phyloP scores from a whole-genome alignment of 768 basidiomycete species.

The Multifurca ochricompacta region DNA sequence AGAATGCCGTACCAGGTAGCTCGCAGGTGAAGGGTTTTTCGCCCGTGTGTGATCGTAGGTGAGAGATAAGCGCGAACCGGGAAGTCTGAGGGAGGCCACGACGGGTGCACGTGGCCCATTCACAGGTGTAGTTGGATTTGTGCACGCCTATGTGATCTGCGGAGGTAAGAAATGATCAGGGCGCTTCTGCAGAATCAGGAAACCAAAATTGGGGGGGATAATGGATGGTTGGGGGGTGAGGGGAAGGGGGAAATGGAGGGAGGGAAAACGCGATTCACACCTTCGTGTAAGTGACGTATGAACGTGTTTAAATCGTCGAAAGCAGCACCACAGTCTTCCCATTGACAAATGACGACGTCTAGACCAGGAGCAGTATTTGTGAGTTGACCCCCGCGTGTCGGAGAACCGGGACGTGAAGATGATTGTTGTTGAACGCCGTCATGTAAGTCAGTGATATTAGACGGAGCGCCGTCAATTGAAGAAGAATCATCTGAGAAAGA shows the following conservation, averaged over 20 bases:
- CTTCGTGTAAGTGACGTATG: conserved; percentile 76
- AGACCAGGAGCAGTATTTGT: conserved; percentile 19
- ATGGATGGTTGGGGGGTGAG: no score
- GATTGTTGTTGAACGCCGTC: conserved; percentile 23
- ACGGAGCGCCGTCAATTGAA: conserved; percentile 15
- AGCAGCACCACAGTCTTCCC: conserved; percentile 73
- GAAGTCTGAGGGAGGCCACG: conserved; percentile 80
- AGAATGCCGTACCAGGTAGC: conserved; percentile 56
- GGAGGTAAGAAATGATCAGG: conserved; percentile 17
- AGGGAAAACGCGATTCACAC: conserved; percentile 38
- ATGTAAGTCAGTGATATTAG: conserved; percentile 10
- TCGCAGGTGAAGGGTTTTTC: conserved; percentile 89
- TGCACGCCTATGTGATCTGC: conserved; percentile 76
- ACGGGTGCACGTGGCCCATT: conserved; percentile 79
- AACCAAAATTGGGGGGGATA: no score
- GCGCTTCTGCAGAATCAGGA: conserved; percentile 7
- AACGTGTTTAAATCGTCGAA: conserved; percentile 67
- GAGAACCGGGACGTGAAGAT: conserved; percentile 35
- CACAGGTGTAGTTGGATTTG: conserved; percentile 81
- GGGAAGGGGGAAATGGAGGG: no score
- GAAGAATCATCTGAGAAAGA: conserved; percentile 30
- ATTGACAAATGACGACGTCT: conserved; percentile 70
- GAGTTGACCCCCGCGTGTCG: conserved; percentile 24
- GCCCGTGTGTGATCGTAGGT: conserved; percentile 87
- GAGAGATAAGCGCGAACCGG: conserved; percentile 83